Evolutionary conservation across 2,329 filamentous ascomycete species (phyloP), one percentile per base, ranked within the genome.

Genomic region (Curvularia verruculosa): DNA sequence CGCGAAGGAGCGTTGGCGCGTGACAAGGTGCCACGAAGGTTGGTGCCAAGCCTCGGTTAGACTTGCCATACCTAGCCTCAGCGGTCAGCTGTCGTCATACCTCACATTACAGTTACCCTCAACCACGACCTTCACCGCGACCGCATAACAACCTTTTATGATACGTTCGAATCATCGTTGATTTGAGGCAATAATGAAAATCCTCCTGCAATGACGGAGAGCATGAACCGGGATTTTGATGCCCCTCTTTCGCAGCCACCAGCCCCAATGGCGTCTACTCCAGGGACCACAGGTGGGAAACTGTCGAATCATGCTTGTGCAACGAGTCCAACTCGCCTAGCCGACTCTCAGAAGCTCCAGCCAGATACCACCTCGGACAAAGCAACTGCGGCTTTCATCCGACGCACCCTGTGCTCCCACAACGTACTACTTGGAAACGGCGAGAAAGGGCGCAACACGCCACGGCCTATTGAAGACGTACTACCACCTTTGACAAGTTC

Each of bases 401-500:
- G 92, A 58, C 89, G 92, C 48, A 88, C 89, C 36, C 85, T 98
- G 46, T 96, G 91, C 75, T 85, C 89, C n/a, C 88, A 91, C 64
- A 75, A 81, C 61, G 70, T 77, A 41, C 69, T 77, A 21, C 76
- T 83, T 58, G 79, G 79, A 39, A 77, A 80, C 56, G 78, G 76
- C 44, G 83, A 88, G 54, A 80, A 83, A 45, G 72, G 69, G 24
- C 81, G 64, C 81, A 89, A 77, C 81, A 89, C 78, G 66, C 84
- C 84, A 43, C 81, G 81, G 68, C 85, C 91, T 47, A 88, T 96
- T 65, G 87, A 96, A 58, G 89, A 93, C 66, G 81, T 96, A 41
- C 81, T 99, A 44, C 95, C 94, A 57, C 92, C 93, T 37, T 82
- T 99, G 70, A 98, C 94, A 47, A 96, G 92, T 80, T 92, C 92